A percentile compares a stretch with the other conserved stretches of the same genome.
Evolutionary conservation across 2,329 filamentous ascomycete species (phyloP).

Genomic region (Aurifilum marmelostoma): DNA sequence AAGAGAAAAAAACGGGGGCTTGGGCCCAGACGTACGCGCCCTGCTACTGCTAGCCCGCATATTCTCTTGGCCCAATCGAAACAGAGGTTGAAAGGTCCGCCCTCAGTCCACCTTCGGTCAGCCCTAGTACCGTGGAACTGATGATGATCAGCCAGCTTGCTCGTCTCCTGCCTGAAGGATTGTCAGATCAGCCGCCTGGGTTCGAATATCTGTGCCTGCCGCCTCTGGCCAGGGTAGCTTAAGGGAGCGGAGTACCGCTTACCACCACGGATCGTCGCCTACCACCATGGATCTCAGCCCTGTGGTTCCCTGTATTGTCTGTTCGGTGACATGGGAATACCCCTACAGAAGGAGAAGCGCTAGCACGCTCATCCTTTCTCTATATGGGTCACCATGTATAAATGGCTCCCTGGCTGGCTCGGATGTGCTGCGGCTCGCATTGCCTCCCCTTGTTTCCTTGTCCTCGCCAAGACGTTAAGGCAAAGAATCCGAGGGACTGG

Average conservation of each 20-base stretch:
- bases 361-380: neutral
- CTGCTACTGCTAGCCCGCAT: neutral
- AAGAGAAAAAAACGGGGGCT: too few relatives aligned
- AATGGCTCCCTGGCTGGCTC: neutral
- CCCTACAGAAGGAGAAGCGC: too few relatives aligned
- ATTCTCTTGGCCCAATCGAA: neutral
- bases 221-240: too few relatives aligned
- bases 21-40: neutral
- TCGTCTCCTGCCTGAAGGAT: neutral
- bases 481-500: neutral
- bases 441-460: neutral
- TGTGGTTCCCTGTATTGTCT: too few relatives aligned
- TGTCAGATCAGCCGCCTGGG: neutral
- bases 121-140: neutral
- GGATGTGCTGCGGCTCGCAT: neutral
- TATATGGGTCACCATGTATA: neutral
- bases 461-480: neutral
- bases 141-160: neutral
- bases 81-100: too few relatives aligned
- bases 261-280: neutral
- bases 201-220: neutral
- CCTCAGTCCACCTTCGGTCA: neutral
- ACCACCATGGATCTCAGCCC: neutral
- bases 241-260: neutral
- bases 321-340: too few relatives aligned